Percentiles rank a stretch among this genome's conserved stretches.
Conservation (phyloP, 1,139 yeast species). For the Chernovozyma sophiae-reginae region DNA sequence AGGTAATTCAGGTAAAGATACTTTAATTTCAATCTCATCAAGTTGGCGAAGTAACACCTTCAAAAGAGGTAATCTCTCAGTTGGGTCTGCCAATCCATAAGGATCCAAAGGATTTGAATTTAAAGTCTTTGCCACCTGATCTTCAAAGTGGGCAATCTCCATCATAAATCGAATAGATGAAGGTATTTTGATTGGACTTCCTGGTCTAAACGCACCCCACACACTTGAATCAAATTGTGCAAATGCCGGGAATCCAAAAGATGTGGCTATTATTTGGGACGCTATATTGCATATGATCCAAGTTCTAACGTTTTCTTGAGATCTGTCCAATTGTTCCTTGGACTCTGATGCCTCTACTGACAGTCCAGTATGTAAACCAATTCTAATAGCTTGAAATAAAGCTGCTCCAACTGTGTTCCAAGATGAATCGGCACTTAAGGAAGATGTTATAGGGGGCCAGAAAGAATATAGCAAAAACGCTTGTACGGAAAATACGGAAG, state of each 20-base stretch:
- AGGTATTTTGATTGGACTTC: slow-evolving; percentile 48
- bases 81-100: slow-evolving; percentile 59
- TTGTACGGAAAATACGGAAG: slow-evolving; percentile 93
- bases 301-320: slow-evolving; percentile 77
- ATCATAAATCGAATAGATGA: slow-evolving; percentile 65
- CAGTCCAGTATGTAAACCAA: slow-evolving; percentile 60
- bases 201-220: slow-evolving; percentile 46
- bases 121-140: slow-evolving; percentile 74
- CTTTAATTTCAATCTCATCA: slow-evolving; percentile 65
- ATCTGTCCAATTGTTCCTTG: slow-evolving; percentile 28
- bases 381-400: slow-evolving; percentile 82
- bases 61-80: slow-evolving; percentile 70
- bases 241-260: slow-evolving; percentile 93
- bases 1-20: slow-evolving; percentile 24
- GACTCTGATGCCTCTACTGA: slow-evolving; percentile 62
- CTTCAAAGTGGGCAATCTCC: slow-evolving; percentile 80
- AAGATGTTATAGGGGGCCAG: slow-evolving; percentile 96
- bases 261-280: slow-evolving; percentile 84
- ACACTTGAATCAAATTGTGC: slow-evolving; percentile 78
- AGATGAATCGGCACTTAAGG: slow-evolving; percentile 89
- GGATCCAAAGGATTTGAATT: slow-evolving; percentile 70
- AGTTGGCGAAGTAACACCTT: slow-evolving; percentile 67
- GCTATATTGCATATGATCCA: slow-evolving; percentile 94
- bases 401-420: slow-evolving; percentile 96
- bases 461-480: slow-evolving; percentile 83